A percentile compares a stretch with the other conserved stretches of the same genome.
These are phyloP conservation scores for Alternaria gansuensis DNA, from an alignment of 2,329 filamentous ascomycete species.

Conservation along the genomic window DNA sequence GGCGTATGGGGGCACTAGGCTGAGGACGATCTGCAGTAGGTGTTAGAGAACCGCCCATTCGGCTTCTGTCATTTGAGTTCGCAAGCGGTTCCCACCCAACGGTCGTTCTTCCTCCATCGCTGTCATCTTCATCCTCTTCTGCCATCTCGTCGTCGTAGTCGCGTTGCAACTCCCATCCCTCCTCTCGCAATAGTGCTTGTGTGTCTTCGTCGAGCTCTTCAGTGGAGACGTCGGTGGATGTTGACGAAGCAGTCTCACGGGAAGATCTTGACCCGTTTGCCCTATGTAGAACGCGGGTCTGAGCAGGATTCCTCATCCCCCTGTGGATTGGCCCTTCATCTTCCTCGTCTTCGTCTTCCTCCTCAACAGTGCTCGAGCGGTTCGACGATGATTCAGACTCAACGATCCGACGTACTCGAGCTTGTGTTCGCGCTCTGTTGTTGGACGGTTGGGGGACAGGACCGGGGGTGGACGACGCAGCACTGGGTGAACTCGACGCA, in stretches of 20 bases:
- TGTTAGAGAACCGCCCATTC: conserved; percentile 58
- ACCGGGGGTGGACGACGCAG: conserved; percentile 43
- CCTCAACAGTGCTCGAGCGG: conserved; percentile 48
- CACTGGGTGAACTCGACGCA: conserved; percentile 34
- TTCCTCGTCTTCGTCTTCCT: conserved; percentile 52
- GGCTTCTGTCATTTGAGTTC: conserved; percentile 57
- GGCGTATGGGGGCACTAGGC: conserved; percentile 52
- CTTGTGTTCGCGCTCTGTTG: conserved; percentile 33
- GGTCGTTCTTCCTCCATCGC: conserved; percentile 56
- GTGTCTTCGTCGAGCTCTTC: conserved; percentile 54
- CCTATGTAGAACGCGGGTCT: conserved; percentile 43
- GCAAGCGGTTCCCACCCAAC: conserved; percentile 58
- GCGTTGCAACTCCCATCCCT: conserved; percentile 53
- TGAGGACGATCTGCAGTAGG: conserved; percentile 58
- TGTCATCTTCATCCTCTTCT: conserved; percentile 52
- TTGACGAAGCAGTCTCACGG: conserved; percentile 44
- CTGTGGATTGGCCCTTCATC: conserved; percentile 48
- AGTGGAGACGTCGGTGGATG: conserved; percentile 47
- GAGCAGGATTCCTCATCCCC: conserved; percentile 44
- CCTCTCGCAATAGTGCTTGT: conserved; percentile 46
- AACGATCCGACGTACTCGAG: conserved; percentile 48
- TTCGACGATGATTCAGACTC: conserved; percentile 52
- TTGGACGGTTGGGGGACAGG: conserved; percentile 43
- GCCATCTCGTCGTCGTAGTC: conserved; percentile 53
- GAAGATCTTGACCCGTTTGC: conserved; percentile 49